A percentile compares a stretch with the other conserved stretches of the same genome.
These are phyloP conservation scores for Isatis tinctoria DNA, from an alignment of 345 rosid species.

Conservation along the genomic window DNA sequence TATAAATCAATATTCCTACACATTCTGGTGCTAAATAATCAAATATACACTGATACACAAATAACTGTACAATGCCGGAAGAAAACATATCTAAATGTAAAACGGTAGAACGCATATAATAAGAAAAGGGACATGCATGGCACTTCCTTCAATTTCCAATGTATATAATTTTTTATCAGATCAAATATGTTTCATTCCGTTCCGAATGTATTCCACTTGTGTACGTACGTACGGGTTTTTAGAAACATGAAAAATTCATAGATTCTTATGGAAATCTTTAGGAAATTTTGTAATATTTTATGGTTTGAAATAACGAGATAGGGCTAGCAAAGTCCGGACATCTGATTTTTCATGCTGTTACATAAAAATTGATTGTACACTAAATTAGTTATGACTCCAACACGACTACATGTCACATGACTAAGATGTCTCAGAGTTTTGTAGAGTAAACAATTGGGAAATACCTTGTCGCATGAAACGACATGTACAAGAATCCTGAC, in stretches of 20 bases:
- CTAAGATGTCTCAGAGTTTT: background rate
- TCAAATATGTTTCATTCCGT: background rate
- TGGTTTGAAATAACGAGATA: background rate
- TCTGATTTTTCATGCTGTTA: constrained; percentile 1
- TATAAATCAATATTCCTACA: too few relatives aligned
- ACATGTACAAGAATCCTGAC: background rate
- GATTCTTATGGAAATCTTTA: too few relatives aligned
- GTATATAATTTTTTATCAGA: background rate
- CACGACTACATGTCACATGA: constrained; percentile 1
- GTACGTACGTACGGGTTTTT: too few relatives aligned
- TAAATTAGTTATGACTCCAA: background rate
- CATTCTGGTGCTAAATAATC: too few relatives aligned
- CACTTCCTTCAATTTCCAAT: background rate
- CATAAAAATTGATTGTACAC: background rate
- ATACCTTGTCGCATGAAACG: background rate
- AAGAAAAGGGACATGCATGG: background rate
- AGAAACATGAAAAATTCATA: background rate
- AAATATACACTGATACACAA: too few relatives aligned
- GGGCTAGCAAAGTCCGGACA: background rate
- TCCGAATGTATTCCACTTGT: background rate
- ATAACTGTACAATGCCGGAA: too few relatives aligned
- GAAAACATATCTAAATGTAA: too few relatives aligned
- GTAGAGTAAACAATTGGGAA: background rate
- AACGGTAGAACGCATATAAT: too few relatives aligned
- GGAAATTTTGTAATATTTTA: background rate